A percentile compares a stretch with the other conserved stretches of the same genome.
phyloP scores from a whole-genome alignment of 306 rosid species.

The Medicago ruthenica region DNA sequence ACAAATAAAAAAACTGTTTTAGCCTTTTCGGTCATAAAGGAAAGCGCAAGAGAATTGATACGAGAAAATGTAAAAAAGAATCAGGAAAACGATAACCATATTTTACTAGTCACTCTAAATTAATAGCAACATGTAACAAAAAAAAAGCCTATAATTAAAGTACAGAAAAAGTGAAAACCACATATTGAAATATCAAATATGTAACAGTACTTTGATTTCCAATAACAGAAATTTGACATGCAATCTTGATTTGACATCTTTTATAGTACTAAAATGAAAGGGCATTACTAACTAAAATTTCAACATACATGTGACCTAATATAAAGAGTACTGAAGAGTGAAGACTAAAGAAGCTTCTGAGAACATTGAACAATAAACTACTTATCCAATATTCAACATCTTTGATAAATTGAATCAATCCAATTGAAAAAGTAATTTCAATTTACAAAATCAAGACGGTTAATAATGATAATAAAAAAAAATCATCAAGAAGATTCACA shows the following conservation, averaged over 20 bases:
- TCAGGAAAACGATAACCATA: conserved; percentile 14
- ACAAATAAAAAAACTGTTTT: neutral
- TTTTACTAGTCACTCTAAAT: conserved; percentile 7
- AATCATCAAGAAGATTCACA: neutral
- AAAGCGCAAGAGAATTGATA: neutral
- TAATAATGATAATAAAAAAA: neutral
- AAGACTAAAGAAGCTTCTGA: no score
- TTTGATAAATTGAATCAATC: no score
- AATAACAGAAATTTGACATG: conserved; percentile 1
- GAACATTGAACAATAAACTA: no score
- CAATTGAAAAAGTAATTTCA: no score
- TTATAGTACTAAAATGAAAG: no score
- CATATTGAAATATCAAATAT: neutral
- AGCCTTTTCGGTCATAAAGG: no score
- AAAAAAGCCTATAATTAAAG: neutral
- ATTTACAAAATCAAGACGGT: conserved; percentile 2
- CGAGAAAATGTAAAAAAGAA: conserved; percentile 1
- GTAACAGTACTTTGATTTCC: conserved; percentile 12
- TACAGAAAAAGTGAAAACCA: conserved; percentile 15
- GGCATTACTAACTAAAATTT: no score
- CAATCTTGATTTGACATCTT: no score
- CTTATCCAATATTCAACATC: no score
- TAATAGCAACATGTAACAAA: conserved; percentile 23
- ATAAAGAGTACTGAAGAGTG: no score
- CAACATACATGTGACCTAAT: no score